Evolutionary conservation across 108 stramenopile species (phyloP).

Genomic region (Mediolabrus comicus): DNA sequence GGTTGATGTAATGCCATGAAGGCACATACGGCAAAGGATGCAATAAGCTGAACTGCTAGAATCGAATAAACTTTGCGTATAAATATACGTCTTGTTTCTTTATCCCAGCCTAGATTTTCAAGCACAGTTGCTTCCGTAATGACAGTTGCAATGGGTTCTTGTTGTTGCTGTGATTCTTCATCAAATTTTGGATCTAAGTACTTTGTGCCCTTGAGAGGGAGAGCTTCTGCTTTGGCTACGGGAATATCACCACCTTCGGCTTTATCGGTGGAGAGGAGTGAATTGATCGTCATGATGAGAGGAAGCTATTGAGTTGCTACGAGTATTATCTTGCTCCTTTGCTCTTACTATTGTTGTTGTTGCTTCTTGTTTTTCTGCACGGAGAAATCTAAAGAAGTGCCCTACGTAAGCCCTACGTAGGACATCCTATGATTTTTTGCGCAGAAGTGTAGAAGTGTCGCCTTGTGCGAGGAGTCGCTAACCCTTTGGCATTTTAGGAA

Average conservation of each 20-base stretch:
- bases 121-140: conserved; percentile 30
- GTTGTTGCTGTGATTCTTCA: not conserved
- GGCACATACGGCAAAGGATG: conserved; percentile 21
- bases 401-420: no score
- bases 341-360: no score
- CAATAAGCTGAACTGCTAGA: conserved; percentile 28
- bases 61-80: conserved; percentile 52
- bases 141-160: not conserved
- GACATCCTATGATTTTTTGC: no score
- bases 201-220: not conserved
- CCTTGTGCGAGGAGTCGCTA: no score
- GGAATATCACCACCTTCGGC: not conserved
- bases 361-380: no score
- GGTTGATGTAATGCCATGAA: conserved; percentile 41
- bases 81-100: conserved; percentile 38
- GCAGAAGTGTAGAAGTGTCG: no score
- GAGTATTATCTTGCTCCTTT: no score
- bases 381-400: no score
- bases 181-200: not conserved
- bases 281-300: not conserved
- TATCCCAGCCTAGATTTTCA: conserved; percentile 47
- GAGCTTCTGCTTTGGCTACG: not conserved
- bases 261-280: not conserved
- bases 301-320: no score
- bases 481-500: no score